phyloP scores from a whole-genome alignment of 441 rosid species.

The Sinapis alba region DNA sequence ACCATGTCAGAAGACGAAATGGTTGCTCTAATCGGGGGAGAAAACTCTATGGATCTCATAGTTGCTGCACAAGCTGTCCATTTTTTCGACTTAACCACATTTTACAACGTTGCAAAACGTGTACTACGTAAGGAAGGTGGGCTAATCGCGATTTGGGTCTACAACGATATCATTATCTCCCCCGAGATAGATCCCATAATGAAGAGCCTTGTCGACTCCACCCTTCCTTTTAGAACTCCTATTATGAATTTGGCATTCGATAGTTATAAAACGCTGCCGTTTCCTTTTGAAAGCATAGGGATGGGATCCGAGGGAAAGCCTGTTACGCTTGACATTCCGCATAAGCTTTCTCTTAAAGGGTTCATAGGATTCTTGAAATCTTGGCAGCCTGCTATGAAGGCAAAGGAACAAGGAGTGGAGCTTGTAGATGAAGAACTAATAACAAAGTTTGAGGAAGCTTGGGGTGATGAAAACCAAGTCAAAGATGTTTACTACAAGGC shows the following conservation, averaged over 20 bases:
- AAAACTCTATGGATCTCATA: conserved; percentile 58
- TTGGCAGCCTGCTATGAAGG: conserved; percentile 56
- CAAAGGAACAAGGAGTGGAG: conserved; percentile 65
- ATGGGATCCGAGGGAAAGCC: conserved; percentile 65
- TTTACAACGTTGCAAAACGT: conserved; percentile 54
- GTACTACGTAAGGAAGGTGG: conserved; percentile 63
- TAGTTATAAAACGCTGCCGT: conserved; percentile 54
- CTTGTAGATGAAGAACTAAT: conserved; percentile 51
- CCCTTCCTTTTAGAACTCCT: conserved; percentile 49
- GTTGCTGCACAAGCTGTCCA: conserved; percentile 67
- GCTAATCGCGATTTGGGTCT: conserved; percentile 63
- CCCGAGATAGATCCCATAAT: conserved; percentile 51
- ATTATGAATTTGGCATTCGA: conserved; percentile 42
- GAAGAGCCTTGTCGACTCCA: conserved; percentile 49
- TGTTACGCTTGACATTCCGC: conserved; percentile 48
- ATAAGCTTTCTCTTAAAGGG: conserved; percentile 56
- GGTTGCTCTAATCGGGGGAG: conserved; percentile 50
- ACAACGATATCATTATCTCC: conserved; percentile 48
- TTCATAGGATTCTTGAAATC: conserved; percentile 51
- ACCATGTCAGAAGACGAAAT: conserved; percentile 52
- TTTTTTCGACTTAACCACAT: conserved; percentile 58
- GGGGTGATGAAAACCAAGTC: conserved; percentile 61
- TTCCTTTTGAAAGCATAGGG: conserved; percentile 62
- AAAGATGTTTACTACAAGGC: conserved; percentile 55
- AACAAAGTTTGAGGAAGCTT: conserved; percentile 53